Evolutionary conservation across 768 basidiomycete species (phyloP).

Genomic region (Suillus sp.): DNA sequence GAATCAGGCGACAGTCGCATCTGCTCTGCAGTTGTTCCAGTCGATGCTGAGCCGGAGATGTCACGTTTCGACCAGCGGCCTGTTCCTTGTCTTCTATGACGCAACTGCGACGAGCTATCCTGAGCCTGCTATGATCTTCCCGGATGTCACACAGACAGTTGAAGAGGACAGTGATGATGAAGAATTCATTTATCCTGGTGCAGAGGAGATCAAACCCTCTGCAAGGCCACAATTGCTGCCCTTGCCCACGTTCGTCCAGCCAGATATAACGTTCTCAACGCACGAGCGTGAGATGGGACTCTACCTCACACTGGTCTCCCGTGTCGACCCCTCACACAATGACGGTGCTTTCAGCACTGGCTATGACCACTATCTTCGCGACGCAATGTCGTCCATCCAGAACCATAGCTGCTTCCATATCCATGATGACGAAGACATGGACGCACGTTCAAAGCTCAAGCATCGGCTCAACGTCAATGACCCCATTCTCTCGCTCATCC

Average conservation of each 20-base stretch:
- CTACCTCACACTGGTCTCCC: constrained; percentile 77
- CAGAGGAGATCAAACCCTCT: constrained; percentile 22
- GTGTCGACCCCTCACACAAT: constrained; percentile 69
- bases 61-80: constrained; percentile 58
- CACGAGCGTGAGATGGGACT: constrained; percentile 85
- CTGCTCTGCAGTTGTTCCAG: constrained; percentile 80
- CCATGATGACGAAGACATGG: constrained; percentile 44
- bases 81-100: constrained; percentile 73
- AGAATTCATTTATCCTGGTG: constrained; percentile 45
- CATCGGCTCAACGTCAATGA: constrained; percentile 83
- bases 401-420: constrained; percentile 59
- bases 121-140: constrained; percentile 47
- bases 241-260: constrained; percentile 53
- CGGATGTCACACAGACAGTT: constrained; percentile 21
- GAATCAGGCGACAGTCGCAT: constrained; percentile 63
- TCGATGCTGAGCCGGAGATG: constrained; percentile 75
- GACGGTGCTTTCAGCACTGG: constrained; percentile 81
- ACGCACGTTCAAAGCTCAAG: constrained; percentile 46
- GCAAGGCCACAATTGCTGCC: constrained; percentile 17
- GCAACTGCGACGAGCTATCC: constrained; percentile 75
- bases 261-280: constrained; percentile 74
- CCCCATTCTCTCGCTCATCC: constrained; percentile 66
- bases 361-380: constrained; percentile 80
- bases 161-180: constrained; percentile 56
- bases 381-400: constrained; percentile 71